Percentiles rank a stretch among this genome's conserved stretches.
Conservation (phyloP, 2,329 filamentous ascomycete species). For the Fusarium citri region DNA sequence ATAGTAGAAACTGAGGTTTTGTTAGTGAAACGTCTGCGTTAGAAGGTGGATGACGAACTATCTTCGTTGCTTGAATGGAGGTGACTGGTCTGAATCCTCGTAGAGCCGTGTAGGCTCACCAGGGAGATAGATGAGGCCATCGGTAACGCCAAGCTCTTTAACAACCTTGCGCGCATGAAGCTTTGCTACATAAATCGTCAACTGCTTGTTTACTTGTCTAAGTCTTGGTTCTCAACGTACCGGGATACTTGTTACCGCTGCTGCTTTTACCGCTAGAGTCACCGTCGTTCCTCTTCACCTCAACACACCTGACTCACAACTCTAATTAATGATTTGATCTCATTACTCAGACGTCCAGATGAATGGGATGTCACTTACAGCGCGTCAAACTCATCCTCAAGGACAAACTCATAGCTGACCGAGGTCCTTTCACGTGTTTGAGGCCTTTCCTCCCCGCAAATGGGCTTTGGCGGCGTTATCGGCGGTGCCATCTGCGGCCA, state of each 20-base stretch:
- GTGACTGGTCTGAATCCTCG: conserved; percentile 69
- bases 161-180: conserved; percentile 68
- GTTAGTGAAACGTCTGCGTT: not conserved
- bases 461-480: conserved; percentile 33
- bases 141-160: conserved; percentile 59
- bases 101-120: conserved; percentile 63
- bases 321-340: conserved; percentile 1
- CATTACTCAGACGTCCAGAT: too few species aligned
- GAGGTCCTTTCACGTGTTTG: conserved; percentile 35
- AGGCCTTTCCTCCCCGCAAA: conserved; percentile 35
- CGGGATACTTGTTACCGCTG: conserved; percentile 52
- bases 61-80: conserved; percentile 67
- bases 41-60: conserved; percentile 58
- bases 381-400: conserved; percentile 66
- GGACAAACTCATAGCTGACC: conserved; percentile 53
- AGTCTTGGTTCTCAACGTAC: conserved; percentile 39
- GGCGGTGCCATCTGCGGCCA: conserved; percentile 30
- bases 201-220: not conserved
- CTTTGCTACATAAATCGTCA: conserved; percentile 58
- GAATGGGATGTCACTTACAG: conserved; percentile 55
- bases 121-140: conserved; percentile 67
- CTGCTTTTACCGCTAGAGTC: conserved; percentile 31
- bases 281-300: conserved; percentile 50
- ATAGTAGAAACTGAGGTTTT: conserved; percentile 65
- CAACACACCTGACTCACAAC: conserved; percentile 49